These are phyloP conservation scores for Nemania abortiva DNA, from an alignment of 2,329 filamentous ascomycete species.

Conservation along the genomic window DNA sequence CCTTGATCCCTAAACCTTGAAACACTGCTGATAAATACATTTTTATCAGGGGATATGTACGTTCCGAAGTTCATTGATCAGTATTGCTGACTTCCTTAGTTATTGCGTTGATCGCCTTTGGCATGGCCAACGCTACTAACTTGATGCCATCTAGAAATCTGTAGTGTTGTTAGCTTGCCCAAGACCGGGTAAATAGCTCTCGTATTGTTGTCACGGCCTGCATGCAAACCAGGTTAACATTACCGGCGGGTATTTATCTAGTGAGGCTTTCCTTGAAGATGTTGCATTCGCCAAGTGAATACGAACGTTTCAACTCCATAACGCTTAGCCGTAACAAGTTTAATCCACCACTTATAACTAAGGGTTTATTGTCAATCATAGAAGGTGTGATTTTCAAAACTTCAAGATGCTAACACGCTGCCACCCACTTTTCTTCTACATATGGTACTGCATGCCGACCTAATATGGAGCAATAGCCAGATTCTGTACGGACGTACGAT, in stretches of 20 bases:
- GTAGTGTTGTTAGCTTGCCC: background rate
- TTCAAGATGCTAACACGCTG: background rate
- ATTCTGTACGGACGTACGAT: conserved; percentile 16
- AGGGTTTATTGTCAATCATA: conserved; percentile 7
- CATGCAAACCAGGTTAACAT: background rate
- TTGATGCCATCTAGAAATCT: background rate
- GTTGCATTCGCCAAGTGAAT: conserved; percentile 4
- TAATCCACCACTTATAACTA: conserved; percentile 22
- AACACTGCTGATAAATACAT: background rate
- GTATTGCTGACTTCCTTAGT: background rate
- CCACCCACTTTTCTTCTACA: conserved; percentile 12
- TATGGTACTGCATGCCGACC: conserved; percentile 7
- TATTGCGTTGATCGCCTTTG: background rate
- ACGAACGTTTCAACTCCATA: conserved; percentile 4
- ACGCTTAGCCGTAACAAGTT: conserved; percentile 10
- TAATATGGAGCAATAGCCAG: conserved; percentile 22
- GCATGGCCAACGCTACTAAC: background rate
- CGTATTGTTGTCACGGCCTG: background rate
- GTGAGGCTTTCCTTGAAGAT: background rate
- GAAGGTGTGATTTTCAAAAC: conserved; percentile 3
- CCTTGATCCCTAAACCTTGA: too few species aligned
- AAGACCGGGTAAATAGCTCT: background rate
- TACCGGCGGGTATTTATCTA: background rate
- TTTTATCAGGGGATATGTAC: background rate
- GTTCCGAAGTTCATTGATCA: background rate